phyloP scores from a whole-genome alignment of 139 green algal genomes.

The Chlamydomonas urium region DNA sequence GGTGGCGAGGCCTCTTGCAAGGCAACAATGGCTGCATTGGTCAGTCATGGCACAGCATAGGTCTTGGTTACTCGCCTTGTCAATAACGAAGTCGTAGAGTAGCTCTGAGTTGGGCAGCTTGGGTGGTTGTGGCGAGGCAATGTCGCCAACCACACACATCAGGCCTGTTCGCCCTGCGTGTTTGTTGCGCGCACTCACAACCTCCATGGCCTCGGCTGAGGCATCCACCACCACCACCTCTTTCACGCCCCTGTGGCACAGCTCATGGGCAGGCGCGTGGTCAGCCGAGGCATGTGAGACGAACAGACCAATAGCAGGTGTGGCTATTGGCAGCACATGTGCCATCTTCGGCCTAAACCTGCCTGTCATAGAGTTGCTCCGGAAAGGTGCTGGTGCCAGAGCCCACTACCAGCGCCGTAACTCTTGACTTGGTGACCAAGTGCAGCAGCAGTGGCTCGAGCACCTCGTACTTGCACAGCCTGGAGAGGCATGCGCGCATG shows the following conservation, averaged over 20 bases:
- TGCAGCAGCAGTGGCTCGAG: not conserved
- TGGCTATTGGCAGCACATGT: not conserved
- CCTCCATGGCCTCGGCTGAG: not conserved
- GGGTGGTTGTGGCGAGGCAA: not conserved
- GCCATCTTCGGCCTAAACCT: not conserved
- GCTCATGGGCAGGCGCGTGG: not conserved
- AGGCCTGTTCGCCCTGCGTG: not conserved
- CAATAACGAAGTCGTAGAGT: constrained; percentile 9
- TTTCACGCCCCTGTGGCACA: constrained; percentile 3
- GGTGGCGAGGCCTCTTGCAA: too few species aligned
- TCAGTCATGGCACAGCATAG: too few species aligned
- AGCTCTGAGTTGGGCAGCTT: not conserved
- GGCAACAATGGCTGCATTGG: not conserved
- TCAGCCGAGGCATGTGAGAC: too few species aligned
- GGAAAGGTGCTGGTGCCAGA: constrained; percentile 12
- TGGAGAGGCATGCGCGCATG: too few species aligned
- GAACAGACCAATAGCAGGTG: too few species aligned
- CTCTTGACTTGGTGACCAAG: not conserved
- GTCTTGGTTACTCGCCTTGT: constrained; percentile 4
- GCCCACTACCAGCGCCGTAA: constrained; percentile 1
- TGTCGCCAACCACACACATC: not conserved
- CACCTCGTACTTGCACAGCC: constrained; percentile 1
- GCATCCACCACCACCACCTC: constrained; percentile 14
- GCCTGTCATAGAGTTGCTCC: constrained; percentile 19
- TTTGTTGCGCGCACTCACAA: not conserved